These are phyloP conservation scores for Xylaria longipes DNA, from an alignment of 495 filamentous ascomycete genomes.

Conservation along the genomic window DNA sequence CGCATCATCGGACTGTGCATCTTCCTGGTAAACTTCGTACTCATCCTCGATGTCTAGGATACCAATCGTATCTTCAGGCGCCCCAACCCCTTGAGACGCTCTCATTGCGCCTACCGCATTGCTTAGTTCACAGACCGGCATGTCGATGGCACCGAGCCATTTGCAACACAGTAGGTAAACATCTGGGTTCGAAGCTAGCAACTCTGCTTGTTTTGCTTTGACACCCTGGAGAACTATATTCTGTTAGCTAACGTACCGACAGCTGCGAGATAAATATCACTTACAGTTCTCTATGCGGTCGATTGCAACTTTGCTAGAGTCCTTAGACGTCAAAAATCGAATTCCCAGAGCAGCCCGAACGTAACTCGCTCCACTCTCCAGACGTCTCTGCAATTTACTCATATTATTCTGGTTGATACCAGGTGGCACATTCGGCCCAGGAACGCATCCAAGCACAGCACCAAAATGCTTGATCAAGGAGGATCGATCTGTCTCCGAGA, in stretches of 20 bases:
- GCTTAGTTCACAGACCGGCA: slow-evolving; percentile 20
- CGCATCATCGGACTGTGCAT: neutral
- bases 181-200: slow-evolving; percentile 26
- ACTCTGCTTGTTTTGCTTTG: slow-evolving; percentile 22
- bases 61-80: neutral
- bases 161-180: slow-evolving; percentile 14
- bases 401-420: slow-evolving; percentile 28
- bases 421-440: slow-evolving; percentile 30
- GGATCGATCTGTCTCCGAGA: slow-evolving; percentile 5
- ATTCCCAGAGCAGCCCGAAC: slow-evolving; percentile 25
- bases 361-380: slow-evolving; percentile 26
- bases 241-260: slow-evolving; percentile 11
- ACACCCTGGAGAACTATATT: slow-evolving; percentile 32
- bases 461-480: slow-evolving; percentile 20
- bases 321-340: slow-evolving; percentile 7
- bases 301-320: neutral
- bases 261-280: neutral
- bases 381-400: slow-evolving; percentile 24
- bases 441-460: slow-evolving; percentile 20
- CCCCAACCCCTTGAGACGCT: neutral
- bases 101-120: neutral
- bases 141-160: slow-evolving; percentile 30
- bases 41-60: neutral
- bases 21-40: slow-evolving; percentile 16
- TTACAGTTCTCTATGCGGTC: slow-evolving; percentile 25